These are phyloP conservation scores for Rhizopogon vulgaris DNA, from an alignment of 768 basidiomycete species.

Conservation along the genomic window DNA sequence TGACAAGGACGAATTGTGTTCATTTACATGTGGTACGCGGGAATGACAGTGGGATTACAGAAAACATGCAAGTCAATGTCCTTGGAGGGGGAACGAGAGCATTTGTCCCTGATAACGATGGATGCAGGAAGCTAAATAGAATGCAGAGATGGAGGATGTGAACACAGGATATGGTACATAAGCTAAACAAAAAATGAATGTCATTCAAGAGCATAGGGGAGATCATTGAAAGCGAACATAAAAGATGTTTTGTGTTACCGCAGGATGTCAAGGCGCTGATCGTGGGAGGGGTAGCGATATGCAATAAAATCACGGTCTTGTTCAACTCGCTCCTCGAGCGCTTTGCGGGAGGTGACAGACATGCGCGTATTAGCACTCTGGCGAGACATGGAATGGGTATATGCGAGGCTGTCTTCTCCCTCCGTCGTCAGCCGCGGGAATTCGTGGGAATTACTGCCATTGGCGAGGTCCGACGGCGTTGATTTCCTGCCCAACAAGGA, in stretches of 20 bases:
- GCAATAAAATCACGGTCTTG: slow-evolving; percentile 83
- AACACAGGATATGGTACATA: slow-evolving; percentile 10
- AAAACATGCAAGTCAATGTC: slow-evolving; percentile 21
- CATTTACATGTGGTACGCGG: slow-evolving; percentile 20
- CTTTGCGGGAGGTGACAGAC: slow-evolving; percentile 64
- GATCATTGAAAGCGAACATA: slow-evolving; percentile 1
- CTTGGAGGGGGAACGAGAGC: slow-evolving; percentile 13
- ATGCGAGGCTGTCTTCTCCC: slow-evolving; percentile 42
- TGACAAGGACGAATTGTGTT: slow-evolving; percentile 8
- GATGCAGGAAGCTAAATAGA: slow-evolving; percentile 10
- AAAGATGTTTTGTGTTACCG: slow-evolving; percentile 26
- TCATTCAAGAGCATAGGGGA: background rate
- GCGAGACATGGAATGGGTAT: slow-evolving; percentile 45
- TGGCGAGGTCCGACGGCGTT: slow-evolving; percentile 19
- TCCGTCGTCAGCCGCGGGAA: slow-evolving; percentile 46
- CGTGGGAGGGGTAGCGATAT: slow-evolving; percentile 79
- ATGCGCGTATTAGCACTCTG: slow-evolving; percentile 50
- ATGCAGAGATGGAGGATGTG: slow-evolving; percentile 14
- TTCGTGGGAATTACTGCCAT: slow-evolving; percentile 35
- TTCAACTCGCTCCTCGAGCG: slow-evolving; percentile 74
- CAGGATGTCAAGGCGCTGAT: slow-evolving; percentile 56
- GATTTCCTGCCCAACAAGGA: slow-evolving; percentile 58
- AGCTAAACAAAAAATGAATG: slow-evolving; percentile 9
- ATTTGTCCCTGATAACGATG: slow-evolving; percentile 5
- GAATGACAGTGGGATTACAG: slow-evolving; percentile 8